phyloP scores from a whole-genome alignment of 192 early-diverging fungal species.

The Chytriomyces sp. region DNA sequence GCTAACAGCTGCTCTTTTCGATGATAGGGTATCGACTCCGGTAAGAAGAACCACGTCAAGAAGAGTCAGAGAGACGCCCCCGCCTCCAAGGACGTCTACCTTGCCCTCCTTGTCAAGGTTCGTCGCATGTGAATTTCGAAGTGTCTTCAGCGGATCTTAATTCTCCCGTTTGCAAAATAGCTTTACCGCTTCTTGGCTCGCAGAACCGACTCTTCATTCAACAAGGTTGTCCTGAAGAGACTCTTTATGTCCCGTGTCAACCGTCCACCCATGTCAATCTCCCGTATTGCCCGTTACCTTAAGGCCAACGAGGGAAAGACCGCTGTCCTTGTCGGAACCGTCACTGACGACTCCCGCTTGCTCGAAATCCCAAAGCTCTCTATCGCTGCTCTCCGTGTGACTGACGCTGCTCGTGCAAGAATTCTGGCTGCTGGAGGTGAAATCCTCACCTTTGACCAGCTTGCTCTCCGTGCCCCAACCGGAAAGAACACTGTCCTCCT shows the following conservation, averaged over 20 bases:
- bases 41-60: conserved; percentile 97
- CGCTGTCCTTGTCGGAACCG: conserved; percentile 92
- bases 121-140: neutral
- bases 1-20: neutral
- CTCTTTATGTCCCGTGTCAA: conserved; percentile 98
- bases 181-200: conserved; percentile 99
- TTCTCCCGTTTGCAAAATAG: conserved; percentile 29
- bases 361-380: conserved; percentile 93
- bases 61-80: conserved; percentile 58
- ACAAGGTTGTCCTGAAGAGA: conserved; percentile 98
- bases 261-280: conserved; percentile 93
- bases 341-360: conserved; percentile 96
- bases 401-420: conserved; percentile 94
- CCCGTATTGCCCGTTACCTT: conserved; percentile 81
- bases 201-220: conserved; percentile 97
- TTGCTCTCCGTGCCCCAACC: conserved; percentile 96
- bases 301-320: conserved; percentile 85
- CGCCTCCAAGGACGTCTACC: conserved; percentile 82
- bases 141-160: neutral
- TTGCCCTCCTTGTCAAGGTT: conserved; percentile 92
- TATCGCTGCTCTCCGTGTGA: conserved; percentile 93
- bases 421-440: conserved; percentile 99
- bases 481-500: conserved; percentile 94
- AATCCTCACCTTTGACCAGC: conserved; percentile 97
- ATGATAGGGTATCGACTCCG: conserved; percentile 94